Base-by-base conservation (phyloP, 441 rosid species). In the Brassica balearica region DNA sequence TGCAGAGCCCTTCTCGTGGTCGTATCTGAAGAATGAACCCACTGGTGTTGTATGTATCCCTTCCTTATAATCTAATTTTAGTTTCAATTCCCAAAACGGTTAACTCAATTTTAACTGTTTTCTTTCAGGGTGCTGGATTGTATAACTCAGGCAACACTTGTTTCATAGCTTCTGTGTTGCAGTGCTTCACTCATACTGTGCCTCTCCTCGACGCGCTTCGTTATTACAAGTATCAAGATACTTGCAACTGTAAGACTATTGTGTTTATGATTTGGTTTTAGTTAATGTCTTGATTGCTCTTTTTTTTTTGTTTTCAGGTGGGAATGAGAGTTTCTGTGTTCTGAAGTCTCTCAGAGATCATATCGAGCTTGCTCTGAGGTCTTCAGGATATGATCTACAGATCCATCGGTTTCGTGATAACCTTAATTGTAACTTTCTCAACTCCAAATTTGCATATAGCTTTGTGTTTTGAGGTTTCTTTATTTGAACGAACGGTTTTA, bases 151-250 rank as follows among this genome's bases (percentile, higher is more conserved):
- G 98, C 11, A 91, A 94, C 80, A 91, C 98, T 2, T 96, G 99
- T 80, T 96, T 89, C 73, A 73, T 96, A 27, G 95, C 95, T 84
- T 90, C 94, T 2, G 86, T 94, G 43, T 80, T 96, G 75, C 99
- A 96, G 72, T 94, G 99, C 71, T 84, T 94, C 27, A 92, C 97
- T 6, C 98, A 96, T 58, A 87, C 97, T 1, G 92, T 92, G 69
- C 96, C 96, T 0, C 83, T 94, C 60, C 85, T 92, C 14, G 82
- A 84, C 65, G 86, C 86, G 41, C 89, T 93, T 71, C 84, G 82
- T 2, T 78, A 87, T 32, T 85, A 58, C 34, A 67, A 72, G 8
- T 87, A 89, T 48, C 77, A 66, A n/a, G 51, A 8, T 71, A 85
- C 85, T 43, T 92, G 99, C 66, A 71, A 87, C 69, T 69, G 92